Conservation (phyloP, 78 protist species). For the Dictyostelium firmibasis region DNA sequence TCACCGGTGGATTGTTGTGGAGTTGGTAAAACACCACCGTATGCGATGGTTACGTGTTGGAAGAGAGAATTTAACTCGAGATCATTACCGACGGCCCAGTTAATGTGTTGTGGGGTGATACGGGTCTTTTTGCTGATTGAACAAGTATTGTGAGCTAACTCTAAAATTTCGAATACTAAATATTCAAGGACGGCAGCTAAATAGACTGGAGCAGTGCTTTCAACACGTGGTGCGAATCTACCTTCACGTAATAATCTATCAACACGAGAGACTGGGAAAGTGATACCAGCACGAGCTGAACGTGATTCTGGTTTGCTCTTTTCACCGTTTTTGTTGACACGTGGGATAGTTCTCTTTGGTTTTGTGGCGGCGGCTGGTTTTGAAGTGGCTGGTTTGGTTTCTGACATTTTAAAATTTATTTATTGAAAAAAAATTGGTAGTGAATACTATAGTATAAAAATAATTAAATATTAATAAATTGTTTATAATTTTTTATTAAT, state of each 20-base stretch:
- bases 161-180: conserved; percentile 97
- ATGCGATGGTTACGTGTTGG: conserved; percentile 92
- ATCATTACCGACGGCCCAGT: conserved; percentile 96
- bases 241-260: conserved; percentile 90
- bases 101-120: conserved; percentile 97
- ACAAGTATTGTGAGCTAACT: conserved; percentile 97
- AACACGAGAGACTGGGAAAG: conserved; percentile 95
- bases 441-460: not conserved
- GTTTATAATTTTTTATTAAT: too few relatives aligned
- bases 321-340: not conserved
- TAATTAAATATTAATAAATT: too few relatives aligned
- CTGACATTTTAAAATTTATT: not conserved
- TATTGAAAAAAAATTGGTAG: not conserved
- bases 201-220: conserved; percentile 92
- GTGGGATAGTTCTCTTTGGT: not conserved
- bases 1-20: conserved; percentile 55
- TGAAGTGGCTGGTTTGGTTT: not conserved
- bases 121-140: conserved; percentile 92
- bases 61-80: conserved; percentile 97
- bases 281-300: conserved; percentile 87
- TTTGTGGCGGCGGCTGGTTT: not conserved
- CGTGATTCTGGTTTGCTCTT: conserved; percentile 45
- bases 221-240: conserved; percentile 86
- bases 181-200: conserved; percentile 98
- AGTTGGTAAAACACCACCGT: conserved; percentile 98